These are phyloP conservation scores for Colletotrichum lini DNA, from an alignment of 2,329 filamentous ascomycete species.

Conservation along the genomic window DNA sequence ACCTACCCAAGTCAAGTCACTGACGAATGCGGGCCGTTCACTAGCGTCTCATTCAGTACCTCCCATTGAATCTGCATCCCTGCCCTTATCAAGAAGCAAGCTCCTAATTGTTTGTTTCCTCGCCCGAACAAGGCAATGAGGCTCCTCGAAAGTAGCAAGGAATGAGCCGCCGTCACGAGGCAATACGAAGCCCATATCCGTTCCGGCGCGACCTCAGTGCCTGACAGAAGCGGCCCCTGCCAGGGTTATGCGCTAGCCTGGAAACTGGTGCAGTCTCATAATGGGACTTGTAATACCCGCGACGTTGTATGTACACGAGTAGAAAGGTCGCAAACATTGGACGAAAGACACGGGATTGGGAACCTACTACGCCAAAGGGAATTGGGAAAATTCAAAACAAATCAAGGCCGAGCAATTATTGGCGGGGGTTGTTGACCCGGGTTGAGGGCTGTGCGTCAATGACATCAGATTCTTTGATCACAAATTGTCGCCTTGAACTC, in stretches of 20 bases:
- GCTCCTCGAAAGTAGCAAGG: neutral
- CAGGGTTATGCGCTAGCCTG: neutral
- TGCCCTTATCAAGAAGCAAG: neutral
- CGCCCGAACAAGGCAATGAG: neutral
- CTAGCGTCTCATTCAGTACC: neutral
- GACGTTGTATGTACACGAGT: neutral
- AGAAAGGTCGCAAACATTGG: neutral
- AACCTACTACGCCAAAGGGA: no score
- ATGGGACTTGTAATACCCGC: neutral
- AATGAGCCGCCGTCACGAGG: neutral
- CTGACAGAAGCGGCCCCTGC: neutral
- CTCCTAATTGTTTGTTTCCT: neutral
- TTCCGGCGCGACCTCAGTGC: neutral
- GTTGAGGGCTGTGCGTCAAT: slow-evolving; percentile 1
- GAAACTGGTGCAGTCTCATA: neutral
- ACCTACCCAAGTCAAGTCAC: neutral
- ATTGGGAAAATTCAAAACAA: neutral
- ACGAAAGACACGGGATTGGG: neutral
- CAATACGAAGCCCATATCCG: neutral
- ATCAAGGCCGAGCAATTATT: neutral
- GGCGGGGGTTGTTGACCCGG: neutral
- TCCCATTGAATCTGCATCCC: neutral
- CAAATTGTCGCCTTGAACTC: neutral
- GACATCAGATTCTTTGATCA: slow-evolving; percentile 8
- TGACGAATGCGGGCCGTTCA: neutral